Conservation (phyloP, 2,329 filamentous ascomycete species). For the Niveomyces coronatus region DNA sequence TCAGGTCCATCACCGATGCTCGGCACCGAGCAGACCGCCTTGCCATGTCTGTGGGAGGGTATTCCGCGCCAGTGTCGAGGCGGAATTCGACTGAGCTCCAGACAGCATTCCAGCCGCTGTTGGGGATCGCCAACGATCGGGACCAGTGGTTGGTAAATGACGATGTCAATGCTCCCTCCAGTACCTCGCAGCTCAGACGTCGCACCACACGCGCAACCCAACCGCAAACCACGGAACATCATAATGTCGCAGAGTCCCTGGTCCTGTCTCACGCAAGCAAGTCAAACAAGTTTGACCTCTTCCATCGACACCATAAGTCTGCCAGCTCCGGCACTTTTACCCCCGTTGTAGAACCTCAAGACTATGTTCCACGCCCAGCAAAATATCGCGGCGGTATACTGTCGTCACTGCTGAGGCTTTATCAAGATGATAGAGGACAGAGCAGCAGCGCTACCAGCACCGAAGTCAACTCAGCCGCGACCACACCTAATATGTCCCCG, state of each 20-base stretch:
- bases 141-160: constrained; percentile 13
- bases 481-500: constrained; percentile 32
- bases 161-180: constrained; percentile 10
- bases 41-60: constrained; percentile 29
- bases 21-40: constrained; percentile 28
- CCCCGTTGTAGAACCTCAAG: constrained; percentile 32
- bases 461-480: constrained; percentile 25
- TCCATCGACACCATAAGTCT: constrained; percentile 16
- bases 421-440: constrained; percentile 37
- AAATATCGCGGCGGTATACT: constrained; percentile 66
- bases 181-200: constrained; percentile 11
- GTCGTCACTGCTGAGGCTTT: constrained; percentile 60
- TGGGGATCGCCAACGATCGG: constrained; percentile 21
- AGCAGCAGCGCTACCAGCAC: constrained; percentile 24
- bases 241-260: constrained; percentile 23
- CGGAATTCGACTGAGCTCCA: constrained; percentile 24
- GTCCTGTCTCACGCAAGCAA: constrained; percentile 24
- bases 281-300: constrained; percentile 21
- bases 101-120: constrained; percentile 23
- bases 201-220: constrained; percentile 16
- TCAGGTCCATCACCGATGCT: constrained; percentile 30
- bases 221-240: constrained; percentile 15
- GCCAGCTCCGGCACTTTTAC: constrained; percentile 27
- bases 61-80: constrained; percentile 27
- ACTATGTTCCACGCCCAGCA: constrained; percentile 54